Evolutionary conservation across 129 eudicot genomes (phyloP), one percentile per base, ranked within the genome.

Genomic region (Helianthus annuus): DNA sequence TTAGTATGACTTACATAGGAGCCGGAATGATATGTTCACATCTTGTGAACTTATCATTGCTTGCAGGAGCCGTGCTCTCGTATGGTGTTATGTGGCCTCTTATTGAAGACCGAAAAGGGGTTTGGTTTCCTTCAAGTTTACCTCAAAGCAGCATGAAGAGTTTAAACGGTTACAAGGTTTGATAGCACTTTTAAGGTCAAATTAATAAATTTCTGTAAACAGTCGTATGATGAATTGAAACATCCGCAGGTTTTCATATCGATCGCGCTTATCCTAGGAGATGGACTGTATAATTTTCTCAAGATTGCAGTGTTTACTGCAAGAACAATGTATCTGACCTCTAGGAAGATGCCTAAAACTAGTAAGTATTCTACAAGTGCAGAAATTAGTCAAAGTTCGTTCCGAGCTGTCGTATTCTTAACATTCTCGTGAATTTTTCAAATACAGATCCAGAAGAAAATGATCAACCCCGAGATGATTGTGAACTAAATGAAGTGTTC

Each of bases 11-110:
- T 6, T 92, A 92, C 60, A 62, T 92, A 38, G 98, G 98, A 74
- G 94, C 96, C 7, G 98, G 98, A 59, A 92, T 92, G 98, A 92
- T 92, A 45, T 92, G 96, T 78, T 92, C 97, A 65, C 96, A 92
- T 80, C 82, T 92, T 10, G 97, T 92, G 78, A 92, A 89, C 79
- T 44, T 92, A 60, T 92, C 96, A 27, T 72, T 92, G 84, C 91
- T 92, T 61, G 76, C 86, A 59, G 97, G 97, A 59, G 97, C 96
- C 2, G 80, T 92, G 68, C 96, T 92, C 40, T 92, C 96, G 2
- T 89, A 86, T 84, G 97, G 97, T 13, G 49, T 92, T 12, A 92
- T 92, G 97, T 92, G 97, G 97, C 97, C 97, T 19, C 81, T 88
- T 4, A 86, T 92, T 24, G 69, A 60, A 10, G 80, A 76, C 12